These are phyloP conservation scores for Starmera amethionina DNA, from an alignment of 805 yeast species.

Conservation along the genomic window DNA sequence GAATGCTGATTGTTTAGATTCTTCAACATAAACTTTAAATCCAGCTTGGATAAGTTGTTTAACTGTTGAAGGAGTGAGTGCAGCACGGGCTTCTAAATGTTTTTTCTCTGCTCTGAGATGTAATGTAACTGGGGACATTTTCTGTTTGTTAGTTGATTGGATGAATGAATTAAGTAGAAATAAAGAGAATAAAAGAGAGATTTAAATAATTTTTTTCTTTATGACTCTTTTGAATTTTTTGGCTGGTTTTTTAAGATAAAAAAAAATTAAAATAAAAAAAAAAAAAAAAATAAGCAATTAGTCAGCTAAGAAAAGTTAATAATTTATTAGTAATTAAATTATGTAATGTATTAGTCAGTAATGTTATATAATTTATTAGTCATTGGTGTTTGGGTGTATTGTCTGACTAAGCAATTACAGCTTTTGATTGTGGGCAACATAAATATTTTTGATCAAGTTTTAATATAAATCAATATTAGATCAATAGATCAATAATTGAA, in stretches of 20 bases:
- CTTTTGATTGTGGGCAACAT: too few relatives aligned
- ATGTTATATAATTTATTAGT: too few relatives aligned
- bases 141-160: too few relatives aligned
- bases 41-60: slow-evolving; percentile 80
- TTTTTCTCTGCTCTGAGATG: slow-evolving; percentile 96
- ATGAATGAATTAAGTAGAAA: neutral
- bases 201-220: neutral
- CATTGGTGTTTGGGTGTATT: too few relatives aligned
- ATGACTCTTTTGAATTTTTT: slow-evolving; percentile 1
- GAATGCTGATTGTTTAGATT: slow-evolving; percentile 77
- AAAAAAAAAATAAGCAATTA: neutral
- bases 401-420: too few relatives aligned
- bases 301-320: too few relatives aligned
- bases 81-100: slow-evolving; percentile 96
- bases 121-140: slow-evolving; percentile 41
- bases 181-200: neutral
- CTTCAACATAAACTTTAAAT: slow-evolving; percentile 81
- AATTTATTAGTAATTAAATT: too few relatives aligned
- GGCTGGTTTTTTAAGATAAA: too few relatives aligned
- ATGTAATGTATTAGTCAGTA: too few relatives aligned
- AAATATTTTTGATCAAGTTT: too few relatives aligned
- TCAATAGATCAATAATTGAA: too few relatives aligned
- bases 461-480: too few relatives aligned
- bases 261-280: neutral
- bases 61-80: slow-evolving; percentile 86